Evolutionary conservation across 1,284 basidiomycete genomes (phyloP).

Genomic region (Ganoderma meredithae): DNA sequence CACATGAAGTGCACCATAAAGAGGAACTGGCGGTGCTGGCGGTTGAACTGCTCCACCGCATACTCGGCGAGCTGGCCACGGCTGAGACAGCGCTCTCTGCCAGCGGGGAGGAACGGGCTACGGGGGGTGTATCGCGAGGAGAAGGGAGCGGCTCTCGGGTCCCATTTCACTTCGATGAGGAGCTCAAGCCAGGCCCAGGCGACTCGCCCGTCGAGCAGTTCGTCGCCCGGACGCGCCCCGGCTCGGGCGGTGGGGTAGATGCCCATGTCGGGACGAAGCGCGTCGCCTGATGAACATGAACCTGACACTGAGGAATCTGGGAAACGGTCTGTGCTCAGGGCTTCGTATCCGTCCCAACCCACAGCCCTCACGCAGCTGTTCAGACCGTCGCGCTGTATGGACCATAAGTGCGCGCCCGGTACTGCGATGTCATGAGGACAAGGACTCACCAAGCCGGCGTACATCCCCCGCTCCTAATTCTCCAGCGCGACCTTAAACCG

Average conservation of each 20-base stretch:
- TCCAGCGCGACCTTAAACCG: not conserved
- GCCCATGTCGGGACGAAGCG: conserved; percentile 7
- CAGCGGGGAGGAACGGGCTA: conserved; percentile 1
- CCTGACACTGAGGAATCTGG: not conserved
- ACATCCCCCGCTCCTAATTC: not conserved
- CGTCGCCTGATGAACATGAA: not conserved
- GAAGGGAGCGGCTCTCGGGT: not conserved
- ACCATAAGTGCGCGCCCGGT: not conserved
- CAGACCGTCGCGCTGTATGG: not conserved
- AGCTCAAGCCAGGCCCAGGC: conserved; percentile 6
- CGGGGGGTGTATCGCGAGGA: not conserved
- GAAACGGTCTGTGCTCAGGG: not conserved
- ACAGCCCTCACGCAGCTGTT: not conserved
- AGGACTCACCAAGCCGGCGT: not conserved
- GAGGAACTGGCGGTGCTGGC: conserved; percentile 13
- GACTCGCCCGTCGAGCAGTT: not conserved
- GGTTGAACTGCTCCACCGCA: not conserved
- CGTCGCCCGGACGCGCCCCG: not conserved
- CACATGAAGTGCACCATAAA: conserved; percentile 6
- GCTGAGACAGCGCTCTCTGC: not conserved
- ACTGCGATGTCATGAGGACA: not conserved
- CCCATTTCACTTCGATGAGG: conserved; percentile 9
- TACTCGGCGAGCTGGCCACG: conserved; percentile 9
- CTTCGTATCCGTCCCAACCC: conserved; percentile 1
- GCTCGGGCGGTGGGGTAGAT: not conserved